These are phyloP conservation scores for Protostelium mycophagum DNA, from an alignment of 78 protist species.

Conservation along the genomic window DNA sequence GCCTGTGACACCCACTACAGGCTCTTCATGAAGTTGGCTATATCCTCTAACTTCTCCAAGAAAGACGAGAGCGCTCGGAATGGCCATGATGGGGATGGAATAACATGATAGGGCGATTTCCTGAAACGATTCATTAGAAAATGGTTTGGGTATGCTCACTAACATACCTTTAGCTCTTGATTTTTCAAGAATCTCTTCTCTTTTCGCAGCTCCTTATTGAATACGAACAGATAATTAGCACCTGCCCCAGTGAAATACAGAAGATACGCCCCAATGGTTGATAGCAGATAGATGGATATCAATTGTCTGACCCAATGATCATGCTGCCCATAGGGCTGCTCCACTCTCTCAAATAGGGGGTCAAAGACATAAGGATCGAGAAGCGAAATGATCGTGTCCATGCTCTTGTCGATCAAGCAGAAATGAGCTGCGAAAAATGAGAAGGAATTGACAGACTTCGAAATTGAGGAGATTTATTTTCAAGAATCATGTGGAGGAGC, in stretches of 20 bases:
- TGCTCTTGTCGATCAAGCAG: no score
- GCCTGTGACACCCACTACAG: neutral
- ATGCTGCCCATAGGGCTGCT: neutral
- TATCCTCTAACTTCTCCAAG: neutral
- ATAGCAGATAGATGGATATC: neutral
- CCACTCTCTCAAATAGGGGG: neutral
- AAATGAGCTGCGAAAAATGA: no score
- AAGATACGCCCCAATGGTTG: neutral
- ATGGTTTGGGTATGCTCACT: neutral
- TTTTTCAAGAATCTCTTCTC: neutral
- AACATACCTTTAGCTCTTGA: neutral
- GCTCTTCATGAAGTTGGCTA: neutral
- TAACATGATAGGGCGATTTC: neutral
- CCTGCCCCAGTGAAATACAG: slow-evolving; percentile 5
- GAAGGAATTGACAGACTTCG: no score
- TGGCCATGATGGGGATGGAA: slow-evolving; percentile 1
- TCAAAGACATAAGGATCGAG: neutral
- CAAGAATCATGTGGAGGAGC: no score
- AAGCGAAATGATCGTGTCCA: neutral
- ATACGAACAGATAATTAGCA: neutral
- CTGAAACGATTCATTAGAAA: neutral
- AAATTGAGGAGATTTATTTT: no score
- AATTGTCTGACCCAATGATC: neutral
- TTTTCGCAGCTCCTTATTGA: neutral
- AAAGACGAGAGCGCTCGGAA: neutral